phyloP scores from a whole-genome alignment of 2,329 filamentous ascomycete genomes.

The Aspergillus sergii region DNA sequence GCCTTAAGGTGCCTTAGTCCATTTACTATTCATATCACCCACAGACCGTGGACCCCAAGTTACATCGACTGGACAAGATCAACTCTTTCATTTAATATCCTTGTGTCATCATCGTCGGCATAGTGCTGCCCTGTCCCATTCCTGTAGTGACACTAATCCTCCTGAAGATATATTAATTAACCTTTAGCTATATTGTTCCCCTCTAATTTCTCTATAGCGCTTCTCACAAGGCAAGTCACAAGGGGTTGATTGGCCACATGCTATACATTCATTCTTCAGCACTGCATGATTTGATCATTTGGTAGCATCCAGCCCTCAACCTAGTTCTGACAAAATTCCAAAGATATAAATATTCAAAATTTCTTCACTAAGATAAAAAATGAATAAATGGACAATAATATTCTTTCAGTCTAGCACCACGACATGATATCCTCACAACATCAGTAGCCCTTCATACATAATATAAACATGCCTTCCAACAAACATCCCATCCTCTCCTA shows the following conservation, averaged over 20 bases:
- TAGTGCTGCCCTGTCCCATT: not conserved
- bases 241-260: constrained; percentile 3
- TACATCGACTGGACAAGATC: not conserved
- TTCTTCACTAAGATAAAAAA: not conserved
- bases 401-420: too few relatives aligned
- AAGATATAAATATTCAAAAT: not conserved
- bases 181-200: not conserved
- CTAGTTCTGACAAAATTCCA: not conserved
- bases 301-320: not conserved
- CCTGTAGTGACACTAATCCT: not conserved
- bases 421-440: not conserved
- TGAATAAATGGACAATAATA: not conserved
- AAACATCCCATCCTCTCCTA: constrained; percentile 2
- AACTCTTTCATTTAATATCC: not conserved
- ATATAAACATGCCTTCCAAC: not conserved
- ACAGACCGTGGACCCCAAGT: not conserved
- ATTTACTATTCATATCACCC: not conserved
- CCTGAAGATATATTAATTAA: too few relatives aligned
- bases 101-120: not conserved
- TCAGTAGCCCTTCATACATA: not conserved
- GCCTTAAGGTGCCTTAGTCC: not conserved
- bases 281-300: constrained; percentile 1
- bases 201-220: not conserved
- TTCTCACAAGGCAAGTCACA: not conserved
- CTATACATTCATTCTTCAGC: not conserved